Evolutionary conservation across 192 early-diverging fungal genomes (phyloP), one percentile per base, ranked within the genome.

Genomic region (Gryganskiella cystojenkinii): DNA sequence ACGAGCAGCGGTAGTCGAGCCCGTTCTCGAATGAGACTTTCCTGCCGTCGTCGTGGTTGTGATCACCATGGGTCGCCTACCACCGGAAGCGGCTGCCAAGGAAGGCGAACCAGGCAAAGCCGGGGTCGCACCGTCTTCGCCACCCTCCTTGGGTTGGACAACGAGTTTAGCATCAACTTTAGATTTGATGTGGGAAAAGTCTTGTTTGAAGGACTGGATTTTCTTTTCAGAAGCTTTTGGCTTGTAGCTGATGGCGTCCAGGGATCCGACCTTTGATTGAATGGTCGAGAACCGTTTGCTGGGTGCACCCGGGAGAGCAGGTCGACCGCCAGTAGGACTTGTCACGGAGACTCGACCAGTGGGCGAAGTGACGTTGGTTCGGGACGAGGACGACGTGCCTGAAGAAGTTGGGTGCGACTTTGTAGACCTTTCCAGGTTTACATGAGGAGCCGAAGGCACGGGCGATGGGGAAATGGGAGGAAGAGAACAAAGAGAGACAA

Each of bases 251-350:
- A 74, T 67, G 42, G 70, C 58, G 2, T 84, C 80, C 13, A 81
- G 54, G 24, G 83, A 84, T 9, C 83, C 83, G 22, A 84, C 76
- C 57, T 79, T 82, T 50, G 80, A 81, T 15, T 78, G 61, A 20
- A 76, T 64, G 4, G 64, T 55, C 3, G 80, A 76, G 44, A 55
- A 76, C 24, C 73, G 72, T 9, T 53, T 60, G 52, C 47, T 70
- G 14, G 63, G 53, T 25, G 60, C 20, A 35, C 37, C 46, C 49
- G 43, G 55, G 53, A 11, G 64, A 45, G 31, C 15, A 13, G 37
- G 37, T 40, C 30, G 14, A 20, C 3, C 34, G 51, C 37, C 22
- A 53, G 17, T 22, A 28, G 19, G 33, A 20, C 40, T 0, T 30
- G 14, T 34, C 42, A 31, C 25, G n/a, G 53, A n/a, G 42, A 46